Evolutionary conservation across 2,329 filamentous ascomycete genomes (phyloP).

Genomic region (Blastomyces percursus): DNA sequence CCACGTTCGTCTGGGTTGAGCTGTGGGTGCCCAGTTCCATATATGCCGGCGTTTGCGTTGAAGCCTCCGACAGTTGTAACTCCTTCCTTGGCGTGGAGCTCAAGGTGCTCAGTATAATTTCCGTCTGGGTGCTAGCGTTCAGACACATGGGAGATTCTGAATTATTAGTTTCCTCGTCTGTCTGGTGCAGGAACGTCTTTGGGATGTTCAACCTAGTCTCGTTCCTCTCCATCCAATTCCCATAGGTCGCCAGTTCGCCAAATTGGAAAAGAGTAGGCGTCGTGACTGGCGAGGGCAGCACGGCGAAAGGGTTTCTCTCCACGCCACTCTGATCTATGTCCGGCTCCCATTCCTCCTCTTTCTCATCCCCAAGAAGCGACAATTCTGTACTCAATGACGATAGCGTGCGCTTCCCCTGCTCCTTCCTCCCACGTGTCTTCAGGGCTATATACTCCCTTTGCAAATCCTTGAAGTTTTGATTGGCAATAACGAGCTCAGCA

Average conservation of each 20-base stretch:
- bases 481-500: constrained; percentile 2
- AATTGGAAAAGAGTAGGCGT: neutral
- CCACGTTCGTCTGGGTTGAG: neutral
- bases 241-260: neutral
- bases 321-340: neutral
- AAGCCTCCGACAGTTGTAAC: neutral
- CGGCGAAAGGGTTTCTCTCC: neutral
- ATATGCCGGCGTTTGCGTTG: neutral
- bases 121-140: neutral
- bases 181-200: neutral
- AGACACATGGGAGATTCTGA: neutral
- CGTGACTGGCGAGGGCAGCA: neutral
- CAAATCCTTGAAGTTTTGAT: constrained; percentile 7
- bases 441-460: constrained; percentile 4
- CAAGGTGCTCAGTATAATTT: neutral
- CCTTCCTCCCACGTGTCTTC: neutral
- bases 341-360: neutral
- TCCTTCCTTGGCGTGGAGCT: neutral
- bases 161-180: neutral
- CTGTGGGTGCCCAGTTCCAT: neutral
- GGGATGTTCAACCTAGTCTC: neutral
- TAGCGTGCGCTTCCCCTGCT: neutral
- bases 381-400: neutral
- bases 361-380: neutral
- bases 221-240: neutral